Base-by-base conservation (phyloP, 148 eudicot genomes). In the Chenopodium berlandieri region DNA sequence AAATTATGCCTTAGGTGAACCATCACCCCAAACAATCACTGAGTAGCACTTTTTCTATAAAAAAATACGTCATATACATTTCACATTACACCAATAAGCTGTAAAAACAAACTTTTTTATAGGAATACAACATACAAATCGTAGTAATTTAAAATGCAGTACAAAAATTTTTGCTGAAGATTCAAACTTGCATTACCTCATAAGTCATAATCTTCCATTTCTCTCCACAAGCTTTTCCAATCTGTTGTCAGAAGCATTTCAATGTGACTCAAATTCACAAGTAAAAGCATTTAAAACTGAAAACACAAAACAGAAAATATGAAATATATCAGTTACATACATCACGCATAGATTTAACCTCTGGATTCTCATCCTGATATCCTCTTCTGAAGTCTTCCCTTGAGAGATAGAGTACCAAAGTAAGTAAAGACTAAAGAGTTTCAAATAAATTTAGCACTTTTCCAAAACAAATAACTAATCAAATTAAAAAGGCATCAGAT, bases 311-410 rank as follows among this genome's bases (percentile, higher is more conserved):
- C 1, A 74, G 19, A 20, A 48, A 22, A 75, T 22, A 68, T 25
- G 25, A 47, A 63, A 75, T 37, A 4, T 67, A 64, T 48, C 30
- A 31, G 60, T 44, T 40, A 83, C 92, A 79, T 90, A 95, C 98
- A 79, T 91, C 90, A 56, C 93, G 91, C 98, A 93, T 93, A 65
- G 92, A 85, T 82, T 89, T 93, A 77, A 93, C 88, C 72, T 88
- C 88, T 68, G 97, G 98, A 84, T 95, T 90, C 73, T 90, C 87
- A 77, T 92, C 93, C 83, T 90, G 91, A 73, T 90, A 95, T 20
- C 65, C 95, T 89, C 91, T 93, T 19, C 98, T 96, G 81, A 92
- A 95, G 82, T 95, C 96, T 85, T 93, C 91, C 96, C 98, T 95
- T 77, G 63, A 82, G 66, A 77, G 44, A 79, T 40, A 77, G 63